Percentiles rank a stretch among this genome's conserved stretches.
phyloP scores from a whole-genome alignment of 345 rosid species.

The Aegle marmelos region DNA sequence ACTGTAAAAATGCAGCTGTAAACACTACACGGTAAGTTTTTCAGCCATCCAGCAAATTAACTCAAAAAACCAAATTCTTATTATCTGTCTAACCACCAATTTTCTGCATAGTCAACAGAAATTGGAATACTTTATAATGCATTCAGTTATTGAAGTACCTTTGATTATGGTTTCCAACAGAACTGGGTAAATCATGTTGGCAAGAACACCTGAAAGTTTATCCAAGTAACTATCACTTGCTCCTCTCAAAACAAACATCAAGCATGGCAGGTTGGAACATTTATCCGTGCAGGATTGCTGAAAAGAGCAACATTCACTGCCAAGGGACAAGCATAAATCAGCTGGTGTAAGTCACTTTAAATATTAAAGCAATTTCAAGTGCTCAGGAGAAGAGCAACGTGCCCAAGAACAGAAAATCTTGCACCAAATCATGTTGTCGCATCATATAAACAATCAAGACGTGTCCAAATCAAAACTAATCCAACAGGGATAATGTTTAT shows the following conservation, averaged over 20 bases:
- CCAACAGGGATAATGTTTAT: not conserved
- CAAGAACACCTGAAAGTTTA: constrained; percentile 43
- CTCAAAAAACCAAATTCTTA: not conserved
- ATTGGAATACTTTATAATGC: not conserved
- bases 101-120: not conserved
- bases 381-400: not conserved
- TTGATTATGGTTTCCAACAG: constrained; percentile 74
- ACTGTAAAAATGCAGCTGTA: not conserved
- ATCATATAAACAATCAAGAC: not conserved
- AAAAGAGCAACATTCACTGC: constrained; percentile 75
- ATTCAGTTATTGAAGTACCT: constrained; percentile 42
- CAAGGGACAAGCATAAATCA: constrained; percentile 26
- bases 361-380: not conserved
- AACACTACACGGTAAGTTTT: not conserved
- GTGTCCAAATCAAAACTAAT: not conserved
- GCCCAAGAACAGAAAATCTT: not conserved
- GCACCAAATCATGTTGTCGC: not conserved
- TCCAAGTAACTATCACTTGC: constrained; percentile 42
- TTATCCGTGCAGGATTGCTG: constrained; percentile 41
- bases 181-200: constrained; percentile 69
- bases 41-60: not conserved
- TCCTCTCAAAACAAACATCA: constrained; percentile 61
- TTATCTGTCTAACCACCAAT: constrained; percentile 7
- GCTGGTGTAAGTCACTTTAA: not conserved
- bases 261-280: constrained; percentile 51